A percentile compares a stretch with the other conserved stretches of the same genome.
Conservation (phyloP, 495 filamentous ascomycete species). For the Rostrohypoxylon terebratum region DNA sequence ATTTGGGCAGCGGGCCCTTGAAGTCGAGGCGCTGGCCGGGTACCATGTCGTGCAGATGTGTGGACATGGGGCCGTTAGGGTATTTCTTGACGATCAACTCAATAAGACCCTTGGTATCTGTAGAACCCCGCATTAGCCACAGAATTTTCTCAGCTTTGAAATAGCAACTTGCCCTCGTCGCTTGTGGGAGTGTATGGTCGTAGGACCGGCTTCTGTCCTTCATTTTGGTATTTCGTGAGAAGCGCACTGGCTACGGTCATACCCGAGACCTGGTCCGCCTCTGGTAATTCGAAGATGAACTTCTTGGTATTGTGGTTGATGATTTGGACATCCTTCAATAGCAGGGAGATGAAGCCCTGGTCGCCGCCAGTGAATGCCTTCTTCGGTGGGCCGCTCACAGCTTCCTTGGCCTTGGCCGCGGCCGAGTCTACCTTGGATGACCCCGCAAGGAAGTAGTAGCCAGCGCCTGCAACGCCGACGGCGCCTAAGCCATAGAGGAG, state of each 20-base stretch:
- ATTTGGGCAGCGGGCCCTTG: constrained; percentile 97
- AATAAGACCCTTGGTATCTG: constrained; percentile 77
- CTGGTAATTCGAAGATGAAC: constrained; percentile 84
- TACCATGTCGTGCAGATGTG: constrained; percentile 84
- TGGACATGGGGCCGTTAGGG: constrained; percentile 88
- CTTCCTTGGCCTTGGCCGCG: constrained; percentile 63
- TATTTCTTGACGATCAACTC: constrained; percentile 94
- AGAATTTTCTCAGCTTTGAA: neutral
- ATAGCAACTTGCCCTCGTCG: constrained; percentile 74
- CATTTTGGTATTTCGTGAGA: constrained; percentile 86
- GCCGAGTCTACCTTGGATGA: constrained; percentile 59
- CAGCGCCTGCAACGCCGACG: constrained; percentile 57
- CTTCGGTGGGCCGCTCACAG: constrained; percentile 55
- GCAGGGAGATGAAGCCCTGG: constrained; percentile 83
- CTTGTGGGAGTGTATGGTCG: constrained; percentile 93
- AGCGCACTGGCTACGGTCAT: constrained; percentile 84
- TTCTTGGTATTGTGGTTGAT: constrained; percentile 93
- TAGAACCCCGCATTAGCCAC: constrained; percentile 34
- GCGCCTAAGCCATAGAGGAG: constrained; percentile 57
- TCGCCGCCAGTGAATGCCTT: constrained; percentile 83
- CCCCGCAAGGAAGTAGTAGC: constrained; percentile 65
- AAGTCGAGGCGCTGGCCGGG: constrained; percentile 83
- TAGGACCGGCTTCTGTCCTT: constrained; percentile 82
- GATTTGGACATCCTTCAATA: constrained; percentile 78
- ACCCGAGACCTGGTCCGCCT: constrained; percentile 84